A percentile compares a stretch with the other conserved stretches of the same genome.
Conservation (phyloP, 1,284 basidiomycete species). For the Rhizoctonia solani region DNA sequence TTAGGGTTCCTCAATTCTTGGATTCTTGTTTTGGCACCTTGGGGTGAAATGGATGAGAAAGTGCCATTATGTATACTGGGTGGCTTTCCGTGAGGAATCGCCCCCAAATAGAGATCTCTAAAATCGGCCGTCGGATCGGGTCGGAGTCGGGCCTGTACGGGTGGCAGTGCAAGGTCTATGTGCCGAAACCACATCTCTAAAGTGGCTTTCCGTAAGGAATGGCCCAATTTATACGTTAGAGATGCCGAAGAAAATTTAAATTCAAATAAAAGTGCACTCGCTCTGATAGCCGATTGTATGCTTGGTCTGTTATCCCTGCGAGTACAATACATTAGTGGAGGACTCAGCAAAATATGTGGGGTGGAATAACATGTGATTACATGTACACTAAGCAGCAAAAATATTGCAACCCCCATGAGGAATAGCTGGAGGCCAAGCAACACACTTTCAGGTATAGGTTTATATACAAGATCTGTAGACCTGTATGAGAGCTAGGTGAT, state of each 20-base stretch:
- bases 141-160: background rate
- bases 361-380: no score
- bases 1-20: no score
- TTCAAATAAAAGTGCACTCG: background rate
- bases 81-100: constrained; percentile 1
- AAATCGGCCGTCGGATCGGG: background rate
- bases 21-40: no score
- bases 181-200: background rate
- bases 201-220: background rate
- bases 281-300: background rate
- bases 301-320: background rate
- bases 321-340: background rate
- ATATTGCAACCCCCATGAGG: no score
- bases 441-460: no score
- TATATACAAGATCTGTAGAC: no score
- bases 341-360: no score
- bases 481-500: no score
- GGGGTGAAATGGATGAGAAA: no score
- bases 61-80: no score
- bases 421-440: no score
- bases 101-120: background rate
- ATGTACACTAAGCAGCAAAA: no score
- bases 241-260: background rate
- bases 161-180: background rate
- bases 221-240: background rate